Evolutionary conservation across 306 rosid genomes (phyloP).

Genomic region (Sicyos edulis): DNA sequence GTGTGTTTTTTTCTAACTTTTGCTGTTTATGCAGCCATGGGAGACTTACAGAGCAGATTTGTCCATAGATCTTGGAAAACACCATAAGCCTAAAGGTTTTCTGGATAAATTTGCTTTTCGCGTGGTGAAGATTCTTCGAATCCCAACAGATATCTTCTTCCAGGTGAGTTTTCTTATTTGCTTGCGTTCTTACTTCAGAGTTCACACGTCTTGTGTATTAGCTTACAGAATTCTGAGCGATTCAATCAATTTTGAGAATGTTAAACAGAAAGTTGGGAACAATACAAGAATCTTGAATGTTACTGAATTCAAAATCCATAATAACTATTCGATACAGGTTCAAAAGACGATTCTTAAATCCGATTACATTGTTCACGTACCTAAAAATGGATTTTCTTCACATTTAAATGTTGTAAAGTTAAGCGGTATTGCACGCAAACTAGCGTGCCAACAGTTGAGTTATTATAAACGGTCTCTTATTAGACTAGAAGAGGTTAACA

Average conservation of each 20-base stretch:
- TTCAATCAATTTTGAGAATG: background rate
- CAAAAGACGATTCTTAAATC: background rate
- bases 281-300: background rate
- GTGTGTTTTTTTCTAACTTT: too few species aligned
- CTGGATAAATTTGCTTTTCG: conserved; percentile 58
- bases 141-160: conserved; percentile 61
- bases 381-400: too few species aligned
- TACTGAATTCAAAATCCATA: background rate
- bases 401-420: too few species aligned
- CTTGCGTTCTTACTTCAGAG: background rate
- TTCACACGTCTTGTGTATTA: too few species aligned
- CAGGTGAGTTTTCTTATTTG: conserved; percentile 30
- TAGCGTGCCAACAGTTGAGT: too few species aligned
- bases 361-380: too few species aligned
- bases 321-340: background rate
- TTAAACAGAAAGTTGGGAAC: background rate
- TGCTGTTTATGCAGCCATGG: conserved; percentile 54
- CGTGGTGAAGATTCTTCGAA: conserved; percentile 58
- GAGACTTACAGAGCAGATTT: conserved; percentile 52
- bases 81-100: conserved; percentile 59
- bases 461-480: too few species aligned
- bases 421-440: too few species aligned
- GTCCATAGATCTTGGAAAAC: conserved; percentile 63
- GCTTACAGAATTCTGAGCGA: background rate
- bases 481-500: too few species aligned